phyloP scores from a whole-genome alignment of 345 rosid genomes.

The Citrus unshiu region DNA sequence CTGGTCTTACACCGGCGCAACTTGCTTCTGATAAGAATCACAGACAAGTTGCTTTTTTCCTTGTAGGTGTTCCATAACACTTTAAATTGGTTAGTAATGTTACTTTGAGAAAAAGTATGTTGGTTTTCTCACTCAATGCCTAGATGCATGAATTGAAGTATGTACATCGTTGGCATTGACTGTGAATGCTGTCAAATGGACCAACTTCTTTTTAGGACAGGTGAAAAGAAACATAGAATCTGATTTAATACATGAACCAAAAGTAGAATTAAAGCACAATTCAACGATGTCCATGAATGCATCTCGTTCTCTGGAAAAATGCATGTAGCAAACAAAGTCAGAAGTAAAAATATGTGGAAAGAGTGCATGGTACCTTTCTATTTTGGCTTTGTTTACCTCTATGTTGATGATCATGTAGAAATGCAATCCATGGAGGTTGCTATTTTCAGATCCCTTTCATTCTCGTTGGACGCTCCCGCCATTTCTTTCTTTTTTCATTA shows the following conservation, averaged over 20 bases:
- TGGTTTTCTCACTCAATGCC: background rate
- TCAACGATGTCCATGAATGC: background rate
- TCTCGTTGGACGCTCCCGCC: background rate
- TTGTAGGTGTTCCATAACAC: conserved; percentile 67
- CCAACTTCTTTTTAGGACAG: background rate
- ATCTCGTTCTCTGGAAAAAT: background rate
- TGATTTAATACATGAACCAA: background rate
- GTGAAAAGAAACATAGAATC: background rate
- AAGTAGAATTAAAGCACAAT: background rate
- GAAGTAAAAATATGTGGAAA: background rate
- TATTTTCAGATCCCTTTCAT: background rate
- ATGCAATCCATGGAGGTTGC: background rate
- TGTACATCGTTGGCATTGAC: too few species aligned
- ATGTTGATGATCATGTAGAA: background rate
- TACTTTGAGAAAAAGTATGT: conserved; percentile 12
- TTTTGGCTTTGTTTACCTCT: background rate
- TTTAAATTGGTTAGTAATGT: conserved; percentile 27
- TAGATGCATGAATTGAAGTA: too few species aligned
- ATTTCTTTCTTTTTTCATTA: background rate
- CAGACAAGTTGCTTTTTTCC: conserved; percentile 98
- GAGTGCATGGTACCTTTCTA: background rate
- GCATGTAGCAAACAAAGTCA: background rate
- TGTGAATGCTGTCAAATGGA: too few species aligned
- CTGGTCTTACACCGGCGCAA: conserved; percentile 97
- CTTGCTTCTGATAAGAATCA: conserved; percentile 97